Percentiles rank a stretch among this genome's conserved stretches.
These are phyloP conservation scores for Tagetes erecta DNA, from an alignment of 129 eudicot genomes.

Conservation along the genomic window DNA sequence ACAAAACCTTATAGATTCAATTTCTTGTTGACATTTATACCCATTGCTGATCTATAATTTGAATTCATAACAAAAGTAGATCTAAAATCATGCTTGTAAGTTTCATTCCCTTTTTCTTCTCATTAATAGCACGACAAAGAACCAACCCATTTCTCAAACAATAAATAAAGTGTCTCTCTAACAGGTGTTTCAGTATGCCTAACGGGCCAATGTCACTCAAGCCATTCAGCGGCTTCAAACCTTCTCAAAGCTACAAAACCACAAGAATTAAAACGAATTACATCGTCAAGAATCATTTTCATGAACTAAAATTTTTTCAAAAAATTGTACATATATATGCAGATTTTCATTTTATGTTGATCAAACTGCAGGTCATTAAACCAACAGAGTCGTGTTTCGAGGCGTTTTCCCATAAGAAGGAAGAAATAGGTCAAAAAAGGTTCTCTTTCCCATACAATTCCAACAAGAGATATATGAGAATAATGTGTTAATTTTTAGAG, in stretches of 20 bases:
- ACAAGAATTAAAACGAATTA: neutral
- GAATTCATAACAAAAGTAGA: constrained; percentile 40
- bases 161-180: constrained; percentile 74
- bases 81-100: constrained; percentile 52
- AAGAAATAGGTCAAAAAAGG: too few species aligned
- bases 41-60: neutral
- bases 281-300: neutral
- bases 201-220: constrained; percentile 81
- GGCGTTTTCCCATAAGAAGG: too few species aligned
- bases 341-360: too few species aligned
- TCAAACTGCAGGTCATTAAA: too few species aligned
- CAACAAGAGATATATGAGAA: too few species aligned
- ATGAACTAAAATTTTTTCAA: neutral
- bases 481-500: too few species aligned
- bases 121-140: constrained; percentile 89
- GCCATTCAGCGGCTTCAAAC: constrained; percentile 83
- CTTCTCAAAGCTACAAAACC: constrained; percentile 68
- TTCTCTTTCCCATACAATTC: too few species aligned
- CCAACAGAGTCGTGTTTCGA: too few species aligned
- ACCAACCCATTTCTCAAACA: constrained; percentile 89
- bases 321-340: too few species aligned
- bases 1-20: constrained; percentile 30
- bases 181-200: constrained; percentile 59
- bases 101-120: constrained; percentile 66
- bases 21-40: constrained; percentile 39